These are phyloP conservation scores for Centella asiatica DNA, from an alignment of 129 eudicot species.

Conservation along the genomic window DNA sequence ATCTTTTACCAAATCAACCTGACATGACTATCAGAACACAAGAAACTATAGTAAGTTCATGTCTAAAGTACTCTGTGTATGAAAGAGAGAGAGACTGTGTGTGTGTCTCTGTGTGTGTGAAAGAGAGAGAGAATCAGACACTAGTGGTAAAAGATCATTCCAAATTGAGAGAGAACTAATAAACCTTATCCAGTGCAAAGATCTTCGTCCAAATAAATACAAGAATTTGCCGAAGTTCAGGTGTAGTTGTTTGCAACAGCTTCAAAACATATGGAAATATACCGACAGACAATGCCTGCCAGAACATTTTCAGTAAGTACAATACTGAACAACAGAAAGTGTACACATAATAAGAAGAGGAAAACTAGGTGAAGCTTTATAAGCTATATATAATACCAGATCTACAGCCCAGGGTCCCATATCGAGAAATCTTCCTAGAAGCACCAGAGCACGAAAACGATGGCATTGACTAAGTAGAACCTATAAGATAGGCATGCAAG, in stretches of 20 bases:
- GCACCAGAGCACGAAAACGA: constrained; percentile 92
- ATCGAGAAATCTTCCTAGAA: constrained; percentile 93
- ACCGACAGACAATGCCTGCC: constrained; percentile 95
- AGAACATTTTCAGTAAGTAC: constrained; percentile 14
- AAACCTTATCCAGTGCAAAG: constrained; percentile 92
- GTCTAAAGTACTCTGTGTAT: not conserved
- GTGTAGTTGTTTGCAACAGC: constrained; percentile 89
- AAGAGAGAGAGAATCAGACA: too few species aligned
- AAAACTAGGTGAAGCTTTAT: not conserved
- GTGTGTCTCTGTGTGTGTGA: too few species aligned
- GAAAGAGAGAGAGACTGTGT: not conserved
- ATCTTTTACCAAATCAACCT: constrained; percentile 93
- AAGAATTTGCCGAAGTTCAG: constrained; percentile 90
- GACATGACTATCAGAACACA: constrained; percentile 65
- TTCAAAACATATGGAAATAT: constrained; percentile 90
- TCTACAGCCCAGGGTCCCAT: constrained; percentile 99
- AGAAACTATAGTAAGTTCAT: constrained; percentile 3
- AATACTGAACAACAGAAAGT: not conserved
- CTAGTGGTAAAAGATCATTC: not conserved
- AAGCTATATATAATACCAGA: constrained; percentile 46
- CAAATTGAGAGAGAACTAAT: not conserved
- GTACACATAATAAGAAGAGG: not conserved
- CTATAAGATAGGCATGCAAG: constrained; percentile 27
- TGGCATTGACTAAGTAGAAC: constrained; percentile 94
- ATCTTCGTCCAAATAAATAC: constrained; percentile 98